Conservation (phyloP, 2,329 filamentous ascomycete genomes). For the Cadophora gregata region DNA sequence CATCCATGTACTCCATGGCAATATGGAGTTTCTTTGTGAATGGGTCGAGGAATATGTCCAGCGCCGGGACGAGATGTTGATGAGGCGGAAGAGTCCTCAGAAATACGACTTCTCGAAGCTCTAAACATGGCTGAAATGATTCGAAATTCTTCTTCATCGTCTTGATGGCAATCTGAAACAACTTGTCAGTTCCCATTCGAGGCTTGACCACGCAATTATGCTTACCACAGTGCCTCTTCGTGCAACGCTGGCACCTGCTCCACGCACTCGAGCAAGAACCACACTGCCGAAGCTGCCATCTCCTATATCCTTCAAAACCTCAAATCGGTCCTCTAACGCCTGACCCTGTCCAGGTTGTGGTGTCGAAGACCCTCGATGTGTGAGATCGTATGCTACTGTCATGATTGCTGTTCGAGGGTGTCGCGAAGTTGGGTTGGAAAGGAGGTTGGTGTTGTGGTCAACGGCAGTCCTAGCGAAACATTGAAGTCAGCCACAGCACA, state of each 20-base stretch:
- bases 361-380: slow-evolving; percentile 69
- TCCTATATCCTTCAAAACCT: slow-evolving; percentile 96
- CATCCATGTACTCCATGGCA: slow-evolving; percentile 99
- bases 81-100: slow-evolving; percentile 86
- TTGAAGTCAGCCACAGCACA: slow-evolving; percentile 27
- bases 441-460: slow-evolving; percentile 23
- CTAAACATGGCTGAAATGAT: slow-evolving; percentile 85
- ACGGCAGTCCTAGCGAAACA: slow-evolving; percentile 28
- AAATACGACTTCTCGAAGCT: slow-evolving; percentile 97
- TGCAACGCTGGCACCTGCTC: slow-evolving; percentile 86
- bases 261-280: slow-evolving; percentile 86
- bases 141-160: slow-evolving; percentile 99
- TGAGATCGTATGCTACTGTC: slow-evolving; percentile 77
- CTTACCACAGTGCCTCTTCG: slow-evolving; percentile 91
- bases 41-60: slow-evolving; percentile 98
- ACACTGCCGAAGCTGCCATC: slow-evolving; percentile 99
- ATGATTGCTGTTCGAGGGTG: slow-evolving; percentile 55
- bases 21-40: slow-evolving; percentile 97
- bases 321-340: slow-evolving; percentile 90
- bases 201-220: slow-evolving; percentile 35
- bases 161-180: slow-evolving; percentile 88
- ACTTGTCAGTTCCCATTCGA: slow-evolving; percentile 30
- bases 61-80: slow-evolving; percentile 90
- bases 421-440: slow-evolving; percentile 11
- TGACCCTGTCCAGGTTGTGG: slow-evolving; percentile 51